These are phyloP conservation scores for Stromatinia cepivora DNA, from an alignment of 2,329 filamentous ascomycete genomes.

Conservation along the genomic window DNA sequence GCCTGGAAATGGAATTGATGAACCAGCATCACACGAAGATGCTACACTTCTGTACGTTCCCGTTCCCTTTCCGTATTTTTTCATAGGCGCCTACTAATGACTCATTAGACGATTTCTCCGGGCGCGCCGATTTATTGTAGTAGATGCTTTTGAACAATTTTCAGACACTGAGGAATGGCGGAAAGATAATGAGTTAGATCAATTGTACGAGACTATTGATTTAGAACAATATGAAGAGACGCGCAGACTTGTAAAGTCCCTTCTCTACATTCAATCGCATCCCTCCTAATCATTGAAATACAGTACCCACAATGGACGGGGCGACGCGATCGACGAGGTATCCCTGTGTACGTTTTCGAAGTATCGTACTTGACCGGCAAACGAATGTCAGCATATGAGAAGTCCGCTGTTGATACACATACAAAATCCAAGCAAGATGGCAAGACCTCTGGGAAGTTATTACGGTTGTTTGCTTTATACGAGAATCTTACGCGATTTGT, in stretches of 20 bases:
- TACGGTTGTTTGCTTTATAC: constrained; percentile 89
- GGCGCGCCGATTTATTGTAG: constrained; percentile 75
- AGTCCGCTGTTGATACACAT: constrained; percentile 53
- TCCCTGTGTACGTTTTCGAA: constrained; percentile 89
- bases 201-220: constrained; percentile 84
- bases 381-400: constrained; percentile 77
- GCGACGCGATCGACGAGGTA: constrained; percentile 83
- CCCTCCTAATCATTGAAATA: constrained; percentile 26
- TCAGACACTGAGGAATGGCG: constrained; percentile 88
- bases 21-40: constrained; percentile 65
- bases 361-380: constrained; percentile 81
- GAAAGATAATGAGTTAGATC: constrained; percentile 72
- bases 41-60: constrained; percentile 65
- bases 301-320: constrained; percentile 96
- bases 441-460: constrained; percentile 70
- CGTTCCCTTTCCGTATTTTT: constrained; percentile 5
- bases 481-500: constrained; percentile 88
- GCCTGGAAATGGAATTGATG: constrained; percentile 43
- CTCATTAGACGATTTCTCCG: constrained; percentile 73
- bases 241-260: constrained; percentile 63
- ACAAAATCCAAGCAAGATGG: constrained; percentile 64
- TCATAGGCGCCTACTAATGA: constrained; percentile 13
- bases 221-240: constrained; percentile 80
- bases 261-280: constrained; percentile 27
- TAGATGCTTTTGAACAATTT: constrained; percentile 81